Base-by-base conservation (phyloP, 495 filamentous ascomycete species). In the Bathelium albidoporum region DNA sequence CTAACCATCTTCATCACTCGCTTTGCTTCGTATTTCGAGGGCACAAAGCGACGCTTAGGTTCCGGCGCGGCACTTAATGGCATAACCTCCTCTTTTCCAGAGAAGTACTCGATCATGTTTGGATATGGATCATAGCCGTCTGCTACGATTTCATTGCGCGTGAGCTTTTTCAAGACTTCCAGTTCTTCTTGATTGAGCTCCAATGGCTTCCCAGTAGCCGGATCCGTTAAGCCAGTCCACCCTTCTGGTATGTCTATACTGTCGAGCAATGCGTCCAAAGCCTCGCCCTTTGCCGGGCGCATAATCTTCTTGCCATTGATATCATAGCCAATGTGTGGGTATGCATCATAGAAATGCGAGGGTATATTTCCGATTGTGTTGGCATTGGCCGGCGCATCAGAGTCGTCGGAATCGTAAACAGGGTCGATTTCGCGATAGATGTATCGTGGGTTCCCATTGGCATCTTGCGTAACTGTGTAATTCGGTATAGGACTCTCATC, bases 281-380 rank as follows among this genome's bases (percentile, higher is more conserved):
- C 94, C 71, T 95, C 88, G 36, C 94, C 94, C 71, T 90, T 91
- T 32, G 94, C 94, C 1, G 94, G 94, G 55, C 94, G 89, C 85
- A 95, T 87, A 62, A 98, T 95, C 74, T 89, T 95, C 80, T 91
- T 96, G 73, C 94, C 94, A 76, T 98, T 95, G 75, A 98, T 96
- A 72, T 97, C 89, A 75, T 98, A 98, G 45, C 94, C 94, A 73
- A 98, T 96, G 73, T 98, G 94, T 61, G 95, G 94, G 72, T 96
- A 97, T 53, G 89, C 87, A 71, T 97, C 93, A 80, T 98, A 98
- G 76, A 96, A 96, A 31, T 87, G 86, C 22, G 97, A 74, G 14
- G 93, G 90, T 64, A 98, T 98, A 72, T 97, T 82, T 63, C 94
- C 94, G 72, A 98, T 96, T 2, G 94, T 97, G 73, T 97, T 98